Evolutionary conservation across 352 stramenopile genomes (phyloP).

Genomic region (Pythium phragmiticola): DNA sequence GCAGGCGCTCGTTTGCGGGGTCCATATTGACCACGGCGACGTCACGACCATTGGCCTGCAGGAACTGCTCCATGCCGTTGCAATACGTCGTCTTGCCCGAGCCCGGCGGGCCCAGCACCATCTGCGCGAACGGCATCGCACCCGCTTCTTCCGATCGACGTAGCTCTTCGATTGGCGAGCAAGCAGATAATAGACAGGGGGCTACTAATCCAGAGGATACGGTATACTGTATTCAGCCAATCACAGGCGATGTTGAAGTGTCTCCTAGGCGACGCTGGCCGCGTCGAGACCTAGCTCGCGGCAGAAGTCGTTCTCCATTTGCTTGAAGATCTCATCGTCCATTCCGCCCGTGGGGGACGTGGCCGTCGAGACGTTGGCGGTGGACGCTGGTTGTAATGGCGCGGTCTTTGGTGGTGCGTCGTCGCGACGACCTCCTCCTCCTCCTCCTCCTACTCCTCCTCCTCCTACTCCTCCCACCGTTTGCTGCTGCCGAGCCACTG

Average conservation of each 20-base stretch:
- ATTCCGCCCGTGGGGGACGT: background rate
- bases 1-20: conserved; percentile 94
- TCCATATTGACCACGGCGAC: conserved; percentile 97
- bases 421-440: conserved; percentile 15
- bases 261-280: conserved; percentile 1
- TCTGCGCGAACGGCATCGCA: conserved; percentile 73
- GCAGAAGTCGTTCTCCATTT: conserved; percentile 79
- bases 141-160: background rate
- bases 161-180: conserved; percentile 13
- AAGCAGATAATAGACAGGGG: background rate
- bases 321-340: conserved; percentile 75
- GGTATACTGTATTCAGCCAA: conserved; percentile 5
- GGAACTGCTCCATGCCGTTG: conserved; percentile 96
- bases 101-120: conserved; percentile 71
- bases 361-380: background rate
- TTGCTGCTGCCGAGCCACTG: conserved; percentile 13
- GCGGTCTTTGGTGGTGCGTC: conserved; percentile 26
- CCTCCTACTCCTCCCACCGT: background rate
- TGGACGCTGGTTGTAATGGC: conserved; percentile 9
- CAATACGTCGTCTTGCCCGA: conserved; percentile 99
- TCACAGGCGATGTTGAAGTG: conserved; percentile 8
- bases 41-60: conserved; percentile 61
- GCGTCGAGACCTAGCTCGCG: conserved; percentile 62
- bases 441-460: background rate
- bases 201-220: conserved; percentile 6